Evolutionary conservation across 805 yeast genomes (phyloP).

Genomic region (Candida qinlingensis): DNA sequence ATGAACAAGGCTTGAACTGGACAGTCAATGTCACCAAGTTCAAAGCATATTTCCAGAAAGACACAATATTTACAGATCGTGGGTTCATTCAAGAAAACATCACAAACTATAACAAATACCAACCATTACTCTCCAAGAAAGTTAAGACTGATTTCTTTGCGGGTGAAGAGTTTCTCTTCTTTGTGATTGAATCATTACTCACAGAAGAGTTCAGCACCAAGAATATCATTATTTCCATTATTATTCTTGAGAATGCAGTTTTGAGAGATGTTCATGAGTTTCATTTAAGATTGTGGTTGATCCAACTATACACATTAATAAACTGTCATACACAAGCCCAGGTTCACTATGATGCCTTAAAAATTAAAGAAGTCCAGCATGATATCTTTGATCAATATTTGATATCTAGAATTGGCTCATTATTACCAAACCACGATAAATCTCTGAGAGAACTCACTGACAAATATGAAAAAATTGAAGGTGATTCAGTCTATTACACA

Average conservation of each 20-base stretch:
- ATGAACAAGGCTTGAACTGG: conserved; percentile 22
- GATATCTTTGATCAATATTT: conserved; percentile 61
- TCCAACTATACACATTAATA: conserved; percentile 52
- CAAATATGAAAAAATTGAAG: conserved; percentile 50
- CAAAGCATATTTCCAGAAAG: conserved; percentile 28
- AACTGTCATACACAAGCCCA: conserved; percentile 50
- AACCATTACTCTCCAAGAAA: conserved; percentile 32
- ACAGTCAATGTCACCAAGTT: conserved; percentile 46
- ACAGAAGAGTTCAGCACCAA: conserved; percentile 17
- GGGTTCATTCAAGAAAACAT: conserved; percentile 30
- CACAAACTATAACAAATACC: conserved; percentile 35
- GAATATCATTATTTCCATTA: conserved; percentile 36
- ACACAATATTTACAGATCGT: conserved; percentile 12
- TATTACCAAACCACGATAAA: conserved; percentile 36
- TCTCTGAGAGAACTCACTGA: conserved; percentile 34
- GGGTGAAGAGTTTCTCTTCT: conserved; percentile 60
- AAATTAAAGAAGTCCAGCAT: conserved; percentile 69
- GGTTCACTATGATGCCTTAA: conserved; percentile 46
- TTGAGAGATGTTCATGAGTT: conserved; percentile 64
- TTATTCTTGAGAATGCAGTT: conserved; percentile 54
- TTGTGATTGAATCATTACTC: conserved; percentile 40
- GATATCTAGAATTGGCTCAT: conserved; percentile 41
- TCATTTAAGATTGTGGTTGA: conserved; percentile 65
- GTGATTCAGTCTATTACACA: conserved; percentile 45
- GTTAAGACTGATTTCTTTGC: conserved; percentile 64